Evolutionary conservation across 1,284 basidiomycete genomes (phyloP).

Genomic region (Gymnopus androsaceus): DNA sequence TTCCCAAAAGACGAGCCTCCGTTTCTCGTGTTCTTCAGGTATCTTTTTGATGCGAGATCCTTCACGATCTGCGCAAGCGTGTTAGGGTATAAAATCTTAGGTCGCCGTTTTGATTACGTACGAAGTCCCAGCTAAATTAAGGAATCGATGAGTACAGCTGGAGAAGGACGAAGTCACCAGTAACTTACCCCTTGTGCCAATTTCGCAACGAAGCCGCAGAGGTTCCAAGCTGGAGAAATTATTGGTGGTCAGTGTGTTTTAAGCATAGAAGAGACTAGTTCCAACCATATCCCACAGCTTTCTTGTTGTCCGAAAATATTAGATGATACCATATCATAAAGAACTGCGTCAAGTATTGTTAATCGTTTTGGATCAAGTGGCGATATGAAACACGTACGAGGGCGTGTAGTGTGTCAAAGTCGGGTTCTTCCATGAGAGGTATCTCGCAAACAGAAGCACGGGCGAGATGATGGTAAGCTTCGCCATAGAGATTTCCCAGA

Average conservation of each 20-base stretch:
- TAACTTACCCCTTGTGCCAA: slow-evolving; percentile 57
- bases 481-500: slow-evolving; percentile 55
- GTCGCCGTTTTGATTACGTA: slow-evolving; percentile 34
- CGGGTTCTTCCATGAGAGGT: slow-evolving; percentile 68
- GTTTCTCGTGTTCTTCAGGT: slow-evolving; percentile 68
- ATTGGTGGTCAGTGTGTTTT: no score
- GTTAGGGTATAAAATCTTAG: slow-evolving; percentile 12
- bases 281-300: slow-evolving; percentile 65
- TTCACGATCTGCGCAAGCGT: slow-evolving; percentile 59
- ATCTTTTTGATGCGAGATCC: slow-evolving; percentile 65
- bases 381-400: slow-evolving; percentile 44
- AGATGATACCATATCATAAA: slow-evolving; percentile 74
- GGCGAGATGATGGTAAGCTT: slow-evolving; percentile 67
- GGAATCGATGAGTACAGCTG: slow-evolving; percentile 1
- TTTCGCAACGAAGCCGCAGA: slow-evolving; percentile 64
- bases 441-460: slow-evolving; percentile 70
- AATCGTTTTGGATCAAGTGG: slow-evolving; percentile 1
- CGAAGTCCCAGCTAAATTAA: slow-evolving; percentile 52
- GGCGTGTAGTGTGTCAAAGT: slow-evolving; percentile 64
- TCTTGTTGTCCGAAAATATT: slow-evolving; percentile 68
- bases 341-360: slow-evolving; percentile 43
- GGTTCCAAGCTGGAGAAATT: no score
- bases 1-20: slow-evolving; percentile 74
- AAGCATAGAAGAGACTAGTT: no score
- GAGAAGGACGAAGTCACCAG: background rate